Percentiles rank a stretch among this genome's conserved stretches.
Evolutionary conservation across 352 stramenopile species (phyloP).

Genomic region (Aphanomyces invadans): DNA sequence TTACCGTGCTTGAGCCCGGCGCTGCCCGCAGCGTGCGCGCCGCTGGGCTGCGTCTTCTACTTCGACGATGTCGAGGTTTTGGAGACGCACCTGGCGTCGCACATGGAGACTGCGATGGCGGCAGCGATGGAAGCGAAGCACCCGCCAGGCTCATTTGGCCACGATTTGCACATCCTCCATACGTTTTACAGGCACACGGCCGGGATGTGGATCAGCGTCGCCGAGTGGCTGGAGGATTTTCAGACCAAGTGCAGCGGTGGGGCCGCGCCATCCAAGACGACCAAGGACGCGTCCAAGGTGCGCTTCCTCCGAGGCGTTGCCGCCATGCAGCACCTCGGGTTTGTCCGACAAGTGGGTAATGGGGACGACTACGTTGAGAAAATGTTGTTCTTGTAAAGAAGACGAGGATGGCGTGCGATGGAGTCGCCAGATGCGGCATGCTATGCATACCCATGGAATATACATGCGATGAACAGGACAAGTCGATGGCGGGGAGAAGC

Average conservation of each 20-base stretch:
- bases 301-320: slow-evolving; percentile 60
- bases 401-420: background rate
- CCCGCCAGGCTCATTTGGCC: slow-evolving; percentile 31
- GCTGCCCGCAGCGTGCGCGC: background rate
- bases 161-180: slow-evolving; percentile 58
- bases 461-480: too few species aligned
- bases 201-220: slow-evolving; percentile 46
- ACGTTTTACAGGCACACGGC: slow-evolving; percentile 63
- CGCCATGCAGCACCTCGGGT: slow-evolving; percentile 66
- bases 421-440: background rate
- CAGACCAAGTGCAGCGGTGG: slow-evolving; percentile 29
- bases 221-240: slow-evolving; percentile 65
- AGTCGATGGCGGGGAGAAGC: too few species aligned
- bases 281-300: slow-evolving; percentile 35
- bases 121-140: background rate
- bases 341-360: slow-evolving; percentile 21
- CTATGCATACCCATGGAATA: background rate
- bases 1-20: slow-evolving; percentile 33
- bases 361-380: slow-evolving; percentile 66
- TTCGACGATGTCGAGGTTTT: slow-evolving; percentile 9
- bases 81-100: slow-evolving; percentile 5
- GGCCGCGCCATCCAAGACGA: slow-evolving; percentile 30
- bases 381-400: slow-evolving; percentile 61
- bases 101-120: background rate
- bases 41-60: background rate